Base-by-base conservation (phyloP, 2,329 filamentous ascomycete species). In the Magnaporthiopsis poae region DNA sequence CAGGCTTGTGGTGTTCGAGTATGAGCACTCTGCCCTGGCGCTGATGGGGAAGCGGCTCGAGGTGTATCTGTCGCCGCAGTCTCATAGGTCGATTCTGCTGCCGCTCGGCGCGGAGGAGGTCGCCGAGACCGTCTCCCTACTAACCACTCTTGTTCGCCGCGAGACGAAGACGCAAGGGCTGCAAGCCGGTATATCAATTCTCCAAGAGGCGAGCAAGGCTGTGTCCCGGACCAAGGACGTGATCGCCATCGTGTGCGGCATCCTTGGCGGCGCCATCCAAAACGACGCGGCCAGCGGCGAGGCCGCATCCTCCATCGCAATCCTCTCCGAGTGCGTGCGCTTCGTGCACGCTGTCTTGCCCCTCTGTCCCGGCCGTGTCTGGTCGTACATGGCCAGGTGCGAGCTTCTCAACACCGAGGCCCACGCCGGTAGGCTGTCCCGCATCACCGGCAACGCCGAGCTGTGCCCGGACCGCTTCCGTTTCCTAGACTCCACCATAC, bases 311-410 rank as follows among this genome's bases (percentile, higher is more conserved):
- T 56, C 46, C 21, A 81, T 96, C 35, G 82, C 88, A 1, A 83
- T 93, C 63, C 75, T 88, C 66, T 80, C 81, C 13, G 86, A 90
- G 31, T 96, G 92, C 74, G 78, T 93, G 29, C 88, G 92, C 65
- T 97, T 98, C 72, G 80, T 96, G 56, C 85, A 90, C 70, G 86
- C 89, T 2, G 79, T 96, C 25, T 77, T 95, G 33, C 82, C 84
- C 71, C 90, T 84, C n/a, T 86, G 89, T 65, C 94, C 95, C 0
- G 90, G 90, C 67, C 84, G 93, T 68, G 88, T 96, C 7, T 98
- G 95, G 93, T 92, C 94, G 3, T 91, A 94, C 74, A 84, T 99
- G 72, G 87, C 89, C 3, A 87, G 91, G 67, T 96, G 91, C 75
- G 87, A 88, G 69, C 80, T 99, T 25, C 81, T 99, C 62, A 90